Percentiles rank a stretch among this genome's conserved stretches.
phyloP scores from a whole-genome alignment of 2,329 filamentous ascomycete genomes.

The Tolypocladium amazonense region DNA sequence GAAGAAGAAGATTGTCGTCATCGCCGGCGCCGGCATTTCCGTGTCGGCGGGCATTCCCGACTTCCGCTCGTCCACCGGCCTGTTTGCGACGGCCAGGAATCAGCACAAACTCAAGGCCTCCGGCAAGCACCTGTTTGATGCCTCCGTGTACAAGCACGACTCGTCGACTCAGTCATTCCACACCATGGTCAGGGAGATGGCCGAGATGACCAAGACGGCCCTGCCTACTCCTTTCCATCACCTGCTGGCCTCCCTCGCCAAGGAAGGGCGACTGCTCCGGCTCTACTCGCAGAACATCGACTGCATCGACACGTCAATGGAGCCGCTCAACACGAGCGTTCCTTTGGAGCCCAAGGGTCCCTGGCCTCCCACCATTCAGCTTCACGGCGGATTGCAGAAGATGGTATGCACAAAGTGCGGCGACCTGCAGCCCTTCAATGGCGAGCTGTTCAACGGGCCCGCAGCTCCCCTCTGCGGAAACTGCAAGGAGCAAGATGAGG shows the following conservation, averaged over 20 bases:
- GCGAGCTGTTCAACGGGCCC: conserved; percentile 71
- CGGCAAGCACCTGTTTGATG: conserved; percentile 93
- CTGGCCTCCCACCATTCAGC: conserved; percentile 87
- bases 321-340: conserved; percentile 68
- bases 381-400: conserved; percentile 87
- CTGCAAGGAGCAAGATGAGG: conserved; percentile 64
- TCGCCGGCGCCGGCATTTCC: conserved; percentile 93
- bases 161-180: conserved; percentile 84
- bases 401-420: conserved; percentile 96
- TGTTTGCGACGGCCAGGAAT: conserved; percentile 76
- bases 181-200: conserved; percentile 87
- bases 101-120: conserved; percentile 84
- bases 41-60: conserved; percentile 95
- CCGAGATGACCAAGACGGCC: conserved; percentile 65
- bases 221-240: conserved; percentile 86
- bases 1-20: conserved; percentile 93
- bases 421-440: conserved; percentile 64
- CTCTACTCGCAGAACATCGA: conserved; percentile 97
- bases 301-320: conserved; percentile 77
- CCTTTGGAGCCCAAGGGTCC: conserved; percentile 75
- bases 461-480: conserved; percentile 68
- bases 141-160: conserved; percentile 92
- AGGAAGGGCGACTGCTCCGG: conserved; percentile 76
- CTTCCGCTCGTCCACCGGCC: conserved; percentile 82
- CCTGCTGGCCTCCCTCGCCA: conserved; percentile 78